Percentiles rank a stretch among this genome's conserved stretches.
These are phyloP conservation scores for Fusarium luffae DNA, from an alignment of 2,329 filamentous ascomycete genomes.

Conservation along the genomic window DNA sequence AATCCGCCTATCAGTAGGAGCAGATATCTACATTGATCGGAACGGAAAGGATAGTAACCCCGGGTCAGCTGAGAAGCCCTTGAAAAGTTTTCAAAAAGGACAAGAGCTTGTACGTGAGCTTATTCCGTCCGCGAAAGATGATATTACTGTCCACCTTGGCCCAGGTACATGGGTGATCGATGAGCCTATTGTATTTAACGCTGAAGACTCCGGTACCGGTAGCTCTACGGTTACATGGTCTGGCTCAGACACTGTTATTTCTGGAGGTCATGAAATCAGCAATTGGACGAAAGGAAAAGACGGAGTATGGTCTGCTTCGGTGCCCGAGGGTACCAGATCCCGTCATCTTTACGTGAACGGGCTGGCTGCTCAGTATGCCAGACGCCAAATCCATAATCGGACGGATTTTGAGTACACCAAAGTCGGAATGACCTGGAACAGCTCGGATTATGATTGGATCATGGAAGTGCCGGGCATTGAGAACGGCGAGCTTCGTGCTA, in stretches of 20 bases:
- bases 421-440: conserved; percentile 10
- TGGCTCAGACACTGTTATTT: background rate
- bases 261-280: background rate
- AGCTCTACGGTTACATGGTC: background rate
- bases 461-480: background rate
- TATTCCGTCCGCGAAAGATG: background rate
- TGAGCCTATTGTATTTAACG: background rate
- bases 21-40: background rate
- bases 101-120: conserved; percentile 1
- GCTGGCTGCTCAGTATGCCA: background rate
- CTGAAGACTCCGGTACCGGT: background rate
- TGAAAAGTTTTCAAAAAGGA: background rate
- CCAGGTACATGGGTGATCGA: conserved; percentile 3
- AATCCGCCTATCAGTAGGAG: background rate
- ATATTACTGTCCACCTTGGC: background rate
- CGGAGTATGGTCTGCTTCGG: conserved; percentile 1
- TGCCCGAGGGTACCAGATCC: background rate
- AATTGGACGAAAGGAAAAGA: background rate
- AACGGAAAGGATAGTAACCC: background rate
- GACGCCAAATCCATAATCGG: background rate
- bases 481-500: background rate
- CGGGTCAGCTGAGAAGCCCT: background rate
- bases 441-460: conserved; percentile 6
- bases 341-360: conserved; percentile 3
- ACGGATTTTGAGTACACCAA: background rate